Evolutionary conservation across 1,139 yeast species (phyloP).

Genomic region (Suhomyces yuchorum): DNA sequence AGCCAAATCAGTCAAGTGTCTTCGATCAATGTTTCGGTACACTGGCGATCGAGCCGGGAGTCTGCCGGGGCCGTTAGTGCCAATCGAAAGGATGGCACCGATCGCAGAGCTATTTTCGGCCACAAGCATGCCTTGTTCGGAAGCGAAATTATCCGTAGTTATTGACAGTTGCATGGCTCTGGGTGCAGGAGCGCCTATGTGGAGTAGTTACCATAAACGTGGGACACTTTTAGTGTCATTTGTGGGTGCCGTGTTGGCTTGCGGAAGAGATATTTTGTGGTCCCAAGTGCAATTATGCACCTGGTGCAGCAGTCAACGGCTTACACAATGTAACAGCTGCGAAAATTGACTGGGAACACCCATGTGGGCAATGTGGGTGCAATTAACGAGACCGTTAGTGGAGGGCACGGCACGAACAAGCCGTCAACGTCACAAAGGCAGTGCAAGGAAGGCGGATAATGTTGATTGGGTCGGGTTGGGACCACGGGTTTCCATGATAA

Average conservation of each 20-base stretch:
- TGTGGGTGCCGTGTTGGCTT: neutral
- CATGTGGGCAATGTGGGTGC: neutral
- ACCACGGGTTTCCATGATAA: neutral
- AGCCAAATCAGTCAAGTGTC: too few species aligned
- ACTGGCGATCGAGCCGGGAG: too few species aligned
- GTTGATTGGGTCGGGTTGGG: neutral
- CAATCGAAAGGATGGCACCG: neutral
- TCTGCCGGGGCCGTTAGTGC: neutral
- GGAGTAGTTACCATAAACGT: neutral
- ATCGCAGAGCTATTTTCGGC: neutral
- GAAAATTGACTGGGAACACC: neutral
- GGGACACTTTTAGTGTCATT: neutral
- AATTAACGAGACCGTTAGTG: neutral
- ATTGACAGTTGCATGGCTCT: neutral
- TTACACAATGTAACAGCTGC: neutral
- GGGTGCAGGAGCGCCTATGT: neutral
- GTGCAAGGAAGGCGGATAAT: too few species aligned
- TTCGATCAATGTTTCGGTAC: too few species aligned
- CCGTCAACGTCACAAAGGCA: too few species aligned
- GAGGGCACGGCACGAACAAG: neutral
- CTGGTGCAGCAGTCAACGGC: neutral
- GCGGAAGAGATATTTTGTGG: neutral
- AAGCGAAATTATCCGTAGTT: neutral
- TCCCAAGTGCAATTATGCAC: neutral
- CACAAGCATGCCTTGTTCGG: neutral